Evolutionary conservation across 2,329 filamentous ascomycete genomes (phyloP), one percentile per base, ranked within the genome.

Genomic region (Aspergillus quadrilineatus): DNA sequence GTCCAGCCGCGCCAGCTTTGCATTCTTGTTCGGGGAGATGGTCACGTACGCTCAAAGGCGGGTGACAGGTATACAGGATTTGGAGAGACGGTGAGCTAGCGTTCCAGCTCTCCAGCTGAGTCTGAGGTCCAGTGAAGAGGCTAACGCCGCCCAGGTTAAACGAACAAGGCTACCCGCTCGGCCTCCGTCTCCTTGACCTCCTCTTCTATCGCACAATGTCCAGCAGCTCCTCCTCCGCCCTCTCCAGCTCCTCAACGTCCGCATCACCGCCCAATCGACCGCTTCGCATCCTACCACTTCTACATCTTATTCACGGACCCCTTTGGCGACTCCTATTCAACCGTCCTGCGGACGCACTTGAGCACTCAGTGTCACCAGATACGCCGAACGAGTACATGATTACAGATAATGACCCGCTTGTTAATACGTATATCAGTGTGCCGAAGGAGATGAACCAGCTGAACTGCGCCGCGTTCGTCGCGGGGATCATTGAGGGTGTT

Each of bases 361-460:
- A 99, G 78, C 92, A 94, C 77, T 90, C 87, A 57, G 86, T 86
- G 53, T 88, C 90, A 67, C 87, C 89, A 7, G 85, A 87, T 52
- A 93, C 92, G 51, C 88, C 90, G 7, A 91, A 94, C 66, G 93
- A 97, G 79, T 99, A 97, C 80, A 97, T 99, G 93, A 94, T 99
- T 67, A 90, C 92, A 67, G 94, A 99, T 77, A 97, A 99, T 76
- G 94, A 97, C 73, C 94, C 94, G 22, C 82, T 97, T 50, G 93
- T 97, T 39, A 97, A 97, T 75, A 88, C 89, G 60, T 97, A 94
- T 77, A 89, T 99, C 70, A 91, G 87, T 67, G 89, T 97, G 52
- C 94, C 94, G 14, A 89, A 89, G 69, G 94, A 99, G 77, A 96
- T 99, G 90, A 92, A 85, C 75, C 90, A 94, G 82, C 82, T 99